Base-by-base conservation (phyloP, 1,139 yeast genomes). In the Lodderomyces theae region DNA sequence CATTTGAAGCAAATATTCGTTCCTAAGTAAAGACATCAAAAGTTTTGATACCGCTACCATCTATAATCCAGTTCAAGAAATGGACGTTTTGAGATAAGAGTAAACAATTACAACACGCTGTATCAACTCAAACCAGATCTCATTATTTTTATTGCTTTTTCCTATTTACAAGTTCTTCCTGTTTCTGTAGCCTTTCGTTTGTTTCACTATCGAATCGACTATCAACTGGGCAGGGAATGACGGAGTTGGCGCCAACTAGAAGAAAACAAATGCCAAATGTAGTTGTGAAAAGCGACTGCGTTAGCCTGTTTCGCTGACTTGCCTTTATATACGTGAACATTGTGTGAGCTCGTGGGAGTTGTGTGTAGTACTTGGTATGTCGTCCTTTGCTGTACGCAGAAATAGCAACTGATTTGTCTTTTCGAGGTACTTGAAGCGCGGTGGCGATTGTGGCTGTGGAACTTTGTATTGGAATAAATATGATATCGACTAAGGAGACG, bases 201-300 rank as follows among this genome's bases (percentile, higher is more conserved):
- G 76, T 61, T 28, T 71, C 77, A 48, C 71, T 71, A 8, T 70
- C 71, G 46, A 67, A 71, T 11, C 66, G 68, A 37, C 54, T 53
- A 50, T 79, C 83, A 16, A 82, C 82, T 1, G 94, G 94, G 63
- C 94, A 85, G n/a, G 89, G 89, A 38, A 85, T 60, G 12, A 81
- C 51, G 13, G 83, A 77, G 51, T 85, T 84, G 10, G 86, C 83
- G 2, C 84, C 79, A 10, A 85, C 92, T 40, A 86, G 66, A 41
- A 80, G 65, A 46, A 84, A 76, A 36, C 92, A 84, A 23, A 85
- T 79, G 26, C 84, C 75, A 52, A 83, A 82, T 0, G 92, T 84
- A n/a, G 89, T 79, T 24, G 83, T 77, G 61, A 85, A 85, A 45
- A 84, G 70, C 19, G 88, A 82, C 43, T 77, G 75, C 23, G 88